Percentiles rank a stretch among this genome's conserved stretches.
phyloP scores from a whole-genome alignment of 495 filamentous ascomycete genomes.

The Penicillium pulvis region DNA sequence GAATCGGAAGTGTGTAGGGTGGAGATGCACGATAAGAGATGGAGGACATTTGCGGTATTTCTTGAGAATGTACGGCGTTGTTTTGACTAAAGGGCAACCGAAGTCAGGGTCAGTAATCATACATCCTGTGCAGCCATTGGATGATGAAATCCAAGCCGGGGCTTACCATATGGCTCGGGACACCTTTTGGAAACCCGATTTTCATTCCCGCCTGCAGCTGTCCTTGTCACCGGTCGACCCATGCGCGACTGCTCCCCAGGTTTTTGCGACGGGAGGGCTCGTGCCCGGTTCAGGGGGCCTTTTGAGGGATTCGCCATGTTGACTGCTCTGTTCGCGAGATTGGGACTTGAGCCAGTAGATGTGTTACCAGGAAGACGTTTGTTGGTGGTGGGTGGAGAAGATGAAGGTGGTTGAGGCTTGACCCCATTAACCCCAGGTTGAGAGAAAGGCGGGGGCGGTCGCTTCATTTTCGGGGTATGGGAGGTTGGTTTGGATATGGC shows the following conservation, averaged over 20 bases:
- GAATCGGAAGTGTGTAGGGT: slow-evolving; percentile 85
- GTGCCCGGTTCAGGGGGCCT: slow-evolving; percentile 52
- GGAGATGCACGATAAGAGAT: slow-evolving; percentile 82
- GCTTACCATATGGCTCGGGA: slow-evolving; percentile 54
- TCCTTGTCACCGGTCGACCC: slow-evolving; percentile 37
- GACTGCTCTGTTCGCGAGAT: slow-evolving; percentile 48
- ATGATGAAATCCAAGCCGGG: not conserved
- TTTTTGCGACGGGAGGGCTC: slow-evolving; percentile 52
- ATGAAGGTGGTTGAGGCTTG: slow-evolving; percentile 61
- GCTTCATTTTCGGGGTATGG: slow-evolving; percentile 70
- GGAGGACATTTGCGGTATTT: slow-evolving; percentile 77
- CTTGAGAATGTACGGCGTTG: slow-evolving; percentile 73
- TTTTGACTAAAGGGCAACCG: slow-evolving; percentile 54
- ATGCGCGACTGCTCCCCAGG: slow-evolving; percentile 39
- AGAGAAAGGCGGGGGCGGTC: slow-evolving; percentile 67
- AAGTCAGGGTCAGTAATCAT: slow-evolving; percentile 6
- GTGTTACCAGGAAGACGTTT: slow-evolving; percentile 60
- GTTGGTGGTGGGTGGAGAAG: slow-evolving; percentile 65
- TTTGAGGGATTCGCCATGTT: slow-evolving; percentile 36
- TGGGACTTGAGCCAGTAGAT: slow-evolving; percentile 36
- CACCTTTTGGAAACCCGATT: slow-evolving; percentile 39
- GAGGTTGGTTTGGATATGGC: slow-evolving; percentile 58
- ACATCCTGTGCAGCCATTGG: slow-evolving; percentile 14
- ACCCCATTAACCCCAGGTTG: slow-evolving; percentile 66
- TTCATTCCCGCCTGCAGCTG: slow-evolving; percentile 35